Evolutionary conservation across 306 rosid species (phyloP).

Genomic region (Inga leiocalycina): DNA sequence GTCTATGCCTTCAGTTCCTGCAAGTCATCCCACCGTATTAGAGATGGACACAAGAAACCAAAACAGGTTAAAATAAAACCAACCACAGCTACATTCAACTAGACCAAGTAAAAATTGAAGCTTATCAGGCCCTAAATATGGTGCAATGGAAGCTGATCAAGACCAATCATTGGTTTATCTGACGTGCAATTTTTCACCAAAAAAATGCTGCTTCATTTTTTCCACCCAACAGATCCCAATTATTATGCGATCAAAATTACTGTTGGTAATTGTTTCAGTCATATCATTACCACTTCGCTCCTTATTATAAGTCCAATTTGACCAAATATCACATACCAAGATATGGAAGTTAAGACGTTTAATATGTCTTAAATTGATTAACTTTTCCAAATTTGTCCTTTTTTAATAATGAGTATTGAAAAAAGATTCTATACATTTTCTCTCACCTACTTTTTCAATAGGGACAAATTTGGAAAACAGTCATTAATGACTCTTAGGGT

Average conservation of each 20-base stretch:
- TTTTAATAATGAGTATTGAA: too few relatives aligned
- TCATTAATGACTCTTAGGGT: too few relatives aligned
- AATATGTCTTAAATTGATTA: too few relatives aligned
- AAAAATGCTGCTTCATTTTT: not conserved
- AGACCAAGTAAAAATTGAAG: not conserved
- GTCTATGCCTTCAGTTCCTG: slow-evolving; percentile 87
- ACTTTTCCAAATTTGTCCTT: too few relatives aligned
- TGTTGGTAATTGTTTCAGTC: not conserved
- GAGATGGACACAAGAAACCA: not conserved
- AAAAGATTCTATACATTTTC: too few relatives aligned
- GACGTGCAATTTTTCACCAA: not conserved
- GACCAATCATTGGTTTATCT: not conserved
- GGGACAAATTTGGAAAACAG: too few relatives aligned
- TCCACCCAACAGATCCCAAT: not conserved
- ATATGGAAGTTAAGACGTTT: too few relatives aligned
- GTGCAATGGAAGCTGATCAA: too few relatives aligned
- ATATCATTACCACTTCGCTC: not conserved
- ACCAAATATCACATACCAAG: too few relatives aligned
- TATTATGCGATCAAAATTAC: too few relatives aligned
- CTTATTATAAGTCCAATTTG: too few relatives aligned
- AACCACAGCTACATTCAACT: not conserved
- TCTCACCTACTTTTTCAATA: too few relatives aligned
- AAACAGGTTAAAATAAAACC: not conserved
- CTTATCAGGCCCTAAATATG: not conserved
- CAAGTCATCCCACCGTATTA: slow-evolving; percentile 33